Percentiles rank a stretch among this genome's conserved stretches.
phyloP scores from a whole-genome alignment of 2,329 filamentous ascomycete species.

The Colletotrichum abscissum region DNA sequence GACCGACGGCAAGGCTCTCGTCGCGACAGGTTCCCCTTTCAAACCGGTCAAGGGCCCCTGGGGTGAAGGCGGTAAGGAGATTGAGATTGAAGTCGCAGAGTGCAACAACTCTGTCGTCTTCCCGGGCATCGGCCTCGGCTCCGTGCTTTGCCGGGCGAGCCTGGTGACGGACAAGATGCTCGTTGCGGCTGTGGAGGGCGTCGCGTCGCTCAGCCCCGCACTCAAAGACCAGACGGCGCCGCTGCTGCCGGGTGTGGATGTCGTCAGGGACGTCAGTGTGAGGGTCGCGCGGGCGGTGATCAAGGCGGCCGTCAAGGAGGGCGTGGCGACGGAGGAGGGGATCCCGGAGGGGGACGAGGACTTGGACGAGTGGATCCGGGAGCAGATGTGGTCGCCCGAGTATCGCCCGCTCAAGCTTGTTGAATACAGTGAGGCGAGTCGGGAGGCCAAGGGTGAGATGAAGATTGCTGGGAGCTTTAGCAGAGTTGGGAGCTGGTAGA shows the following conservation, averaged over 20 bases:
- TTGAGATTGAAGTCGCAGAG: slow-evolving; percentile 71
- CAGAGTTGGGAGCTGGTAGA: slow-evolving; percentile 32
- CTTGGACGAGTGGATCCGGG: slow-evolving; percentile 77
- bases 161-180: slow-evolving; percentile 83
- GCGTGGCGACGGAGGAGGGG: slow-evolving; percentile 69
- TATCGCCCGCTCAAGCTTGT: slow-evolving; percentile 75
- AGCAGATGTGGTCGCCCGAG: slow-evolving; percentile 83
- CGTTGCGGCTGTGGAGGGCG: slow-evolving; percentile 80
- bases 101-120: slow-evolving; percentile 92
- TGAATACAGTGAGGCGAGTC: slow-evolving; percentile 59
- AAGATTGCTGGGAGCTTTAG: slow-evolving; percentile 57
- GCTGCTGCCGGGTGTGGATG: slow-evolving; percentile 79
- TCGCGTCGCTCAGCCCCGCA: slow-evolving; percentile 78
- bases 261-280: slow-evolving; percentile 81
- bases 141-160: slow-evolving; percentile 75
- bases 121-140: slow-evolving; percentile 86
- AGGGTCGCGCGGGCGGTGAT: slow-evolving; percentile 83
- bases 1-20: slow-evolving; percentile 81
- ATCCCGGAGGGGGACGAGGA: slow-evolving; percentile 70
- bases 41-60: slow-evolving; percentile 74
- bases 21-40: slow-evolving; percentile 88
- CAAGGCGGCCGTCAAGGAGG: slow-evolving; percentile 75
- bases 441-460: slow-evolving; percentile 70
- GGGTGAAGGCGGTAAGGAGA: slow-evolving; percentile 56
- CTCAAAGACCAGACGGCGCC: slow-evolving; percentile 71